These are phyloP conservation scores for Fusarium odoratissimum DNA, from an alignment of 2,329 filamentous ascomycete species.

Conservation along the genomic window DNA sequence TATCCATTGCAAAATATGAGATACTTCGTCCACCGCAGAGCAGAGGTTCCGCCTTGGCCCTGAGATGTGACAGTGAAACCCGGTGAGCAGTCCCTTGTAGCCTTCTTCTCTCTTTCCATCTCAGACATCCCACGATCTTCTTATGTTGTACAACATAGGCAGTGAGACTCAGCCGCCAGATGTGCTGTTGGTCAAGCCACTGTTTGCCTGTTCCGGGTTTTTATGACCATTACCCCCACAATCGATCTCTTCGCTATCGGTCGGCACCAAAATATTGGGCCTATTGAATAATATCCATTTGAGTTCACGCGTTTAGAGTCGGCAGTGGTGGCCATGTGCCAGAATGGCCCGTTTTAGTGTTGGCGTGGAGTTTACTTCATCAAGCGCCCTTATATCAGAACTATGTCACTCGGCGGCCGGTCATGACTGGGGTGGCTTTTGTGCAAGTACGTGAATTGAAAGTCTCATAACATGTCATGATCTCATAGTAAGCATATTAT, in stretches of 20 bases:
- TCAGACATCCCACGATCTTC: not conserved
- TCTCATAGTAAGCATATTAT: not conserved
- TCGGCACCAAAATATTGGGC: conserved; percentile 11
- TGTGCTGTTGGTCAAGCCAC: conserved; percentile 2
- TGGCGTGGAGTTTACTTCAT: conserved; percentile 7
- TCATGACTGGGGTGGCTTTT: not conserved
- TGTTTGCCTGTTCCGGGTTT: conserved; percentile 18
- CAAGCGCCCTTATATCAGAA: not conserved
- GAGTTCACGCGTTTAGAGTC: not conserved
- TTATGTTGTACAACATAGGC: not conserved
- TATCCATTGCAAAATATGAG: not conserved
- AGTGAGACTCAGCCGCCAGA: conserved; percentile 1
- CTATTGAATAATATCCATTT: conserved; percentile 1
- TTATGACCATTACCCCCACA: conserved; percentile 15
- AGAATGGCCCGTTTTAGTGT: not conserved
- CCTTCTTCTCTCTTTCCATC: conserved; percentile 20
- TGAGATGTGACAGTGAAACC: not conserved
- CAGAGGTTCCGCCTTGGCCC: not conserved
- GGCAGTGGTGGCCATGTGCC: not conserved
- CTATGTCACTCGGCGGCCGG: not conserved
- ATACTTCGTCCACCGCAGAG: not conserved
- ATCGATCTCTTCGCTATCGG: not conserved
- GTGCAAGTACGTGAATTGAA: not conserved
- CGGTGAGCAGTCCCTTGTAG: conserved; percentile 1
- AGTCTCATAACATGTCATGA: not conserved